Base-by-base conservation (phyloP, 352 stramenopile species). In the Phytophthora fragariae region DNA sequence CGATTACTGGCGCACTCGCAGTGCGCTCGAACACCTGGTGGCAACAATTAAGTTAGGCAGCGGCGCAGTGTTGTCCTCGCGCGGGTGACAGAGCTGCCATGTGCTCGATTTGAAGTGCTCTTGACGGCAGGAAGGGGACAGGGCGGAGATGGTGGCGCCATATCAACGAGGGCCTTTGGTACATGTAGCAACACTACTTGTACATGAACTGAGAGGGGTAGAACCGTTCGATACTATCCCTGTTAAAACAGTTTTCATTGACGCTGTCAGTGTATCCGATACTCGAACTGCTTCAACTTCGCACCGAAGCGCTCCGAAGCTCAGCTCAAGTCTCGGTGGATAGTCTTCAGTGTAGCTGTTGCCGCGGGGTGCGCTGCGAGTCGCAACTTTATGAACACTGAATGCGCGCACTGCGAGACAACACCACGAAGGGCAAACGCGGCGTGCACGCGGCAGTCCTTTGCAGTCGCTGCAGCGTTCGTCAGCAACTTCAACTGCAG, bases 71-170 rank as follows among this genome's bases (percentile, higher is more conserved):
- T 49, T 12, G n/a, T 9, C 1, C 14, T 41, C 35, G 9, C 29
- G 60, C n/a, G 17, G 33, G 17, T 61, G 55, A 59, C 53, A 17
- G 17, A 33, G 55, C 35, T 47, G 53, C 52, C 62, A 63, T 41
- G 29, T 65, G 55, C 55, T 70, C 24, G 59, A 68, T 33, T 58
- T 61, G 53, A 61, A 59, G 53, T 49, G 21, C 35, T 41, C 53
- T 54, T 57, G 37, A 67, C 57, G 17, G 47, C 29, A 24, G 21
- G 39, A 68, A 58, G 37, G 41, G 27, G 50, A 31, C 47, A 19
- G 3, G 12, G 41, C 15, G 2, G 24, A 27, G 24, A 27, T 27
- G 24, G 24, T 27, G 24, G 24, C 24, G 24, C 24, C 35, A 41
- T 41, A 41, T 12, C 33, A 37, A 41, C 35, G 8, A 41, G 33